These are phyloP conservation scores for Sporothrix inflata DNA, from an alignment of 2,329 filamentous ascomycete genomes.

Conservation along the genomic window DNA sequence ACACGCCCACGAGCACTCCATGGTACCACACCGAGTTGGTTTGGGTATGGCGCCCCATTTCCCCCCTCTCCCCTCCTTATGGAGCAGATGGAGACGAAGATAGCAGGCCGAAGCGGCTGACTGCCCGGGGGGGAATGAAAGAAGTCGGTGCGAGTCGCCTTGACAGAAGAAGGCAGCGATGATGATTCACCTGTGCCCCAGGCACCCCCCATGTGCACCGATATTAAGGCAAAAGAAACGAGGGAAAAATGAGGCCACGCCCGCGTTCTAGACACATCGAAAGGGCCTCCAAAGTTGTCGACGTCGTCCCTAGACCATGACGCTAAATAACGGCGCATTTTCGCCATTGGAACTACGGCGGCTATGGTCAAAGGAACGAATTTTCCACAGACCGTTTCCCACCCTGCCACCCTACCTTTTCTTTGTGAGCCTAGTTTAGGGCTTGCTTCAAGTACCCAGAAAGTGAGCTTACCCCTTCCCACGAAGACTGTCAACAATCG, in stretches of 20 bases:
- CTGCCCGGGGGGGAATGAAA: background rate
- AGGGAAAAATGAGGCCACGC: background rate
- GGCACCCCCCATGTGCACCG: background rate
- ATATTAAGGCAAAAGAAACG: background rate
- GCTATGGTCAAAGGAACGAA: background rate
- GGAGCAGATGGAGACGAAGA: slow-evolving; percentile 3
- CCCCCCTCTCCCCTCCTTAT: background rate
- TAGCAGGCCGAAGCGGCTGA: slow-evolving; percentile 13
- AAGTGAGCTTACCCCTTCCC: background rate
- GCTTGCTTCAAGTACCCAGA: background rate
- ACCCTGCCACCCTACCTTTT: background rate
- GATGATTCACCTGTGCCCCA: background rate
- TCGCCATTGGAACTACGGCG: slow-evolving; percentile 7
- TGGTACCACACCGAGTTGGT: slow-evolving; percentile 23
- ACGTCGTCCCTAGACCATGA: background rate
- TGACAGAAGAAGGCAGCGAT: background rate
- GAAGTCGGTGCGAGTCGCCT: background rate
- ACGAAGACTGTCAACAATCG: background rate
- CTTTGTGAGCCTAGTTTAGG: slow-evolving; percentile 21
- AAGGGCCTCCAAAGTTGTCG: background rate
- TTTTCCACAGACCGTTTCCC: background rate
- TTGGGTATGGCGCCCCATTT: background rate
- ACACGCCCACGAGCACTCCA: background rate
- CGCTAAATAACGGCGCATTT: slow-evolving; percentile 21
- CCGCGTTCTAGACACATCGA: background rate